Evolutionary conservation across 140 eudicot species (phyloP).

Genomic region (Bidens hawaiensis): DNA sequence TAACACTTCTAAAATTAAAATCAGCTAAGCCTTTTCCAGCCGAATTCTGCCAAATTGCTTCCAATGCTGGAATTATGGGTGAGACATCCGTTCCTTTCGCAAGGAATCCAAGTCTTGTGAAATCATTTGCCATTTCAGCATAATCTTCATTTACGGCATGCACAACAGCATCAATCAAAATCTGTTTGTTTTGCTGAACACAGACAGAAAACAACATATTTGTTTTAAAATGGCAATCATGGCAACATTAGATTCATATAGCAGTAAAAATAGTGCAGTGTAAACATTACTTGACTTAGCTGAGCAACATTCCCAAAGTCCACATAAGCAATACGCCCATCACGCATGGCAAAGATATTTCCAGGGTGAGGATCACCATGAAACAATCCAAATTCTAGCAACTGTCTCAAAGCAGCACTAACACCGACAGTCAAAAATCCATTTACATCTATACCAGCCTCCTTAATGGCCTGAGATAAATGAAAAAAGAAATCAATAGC

Average conservation of each 20-base stretch:
- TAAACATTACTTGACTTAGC: constrained; percentile 73
- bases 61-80: constrained; percentile 92
- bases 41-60: constrained; percentile 97
- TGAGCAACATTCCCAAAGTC: constrained; percentile 99
- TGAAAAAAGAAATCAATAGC: neutral
- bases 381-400: constrained; percentile 89
- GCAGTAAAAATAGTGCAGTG: neutral
- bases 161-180: constrained; percentile 94
- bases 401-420: constrained; percentile 94
- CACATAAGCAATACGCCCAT: constrained; percentile 97
- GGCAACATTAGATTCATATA: neutral
- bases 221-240: neutral
- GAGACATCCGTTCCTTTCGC: constrained; percentile 93
- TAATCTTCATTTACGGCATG: constrained; percentile 99
- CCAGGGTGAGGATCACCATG: constrained; percentile 99
- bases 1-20: constrained; percentile 98
- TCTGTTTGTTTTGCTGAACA: constrained; percentile 91
- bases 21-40: constrained; percentile 87
- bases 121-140: constrained; percentile 95
- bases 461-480: constrained; percentile 71
- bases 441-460: constrained; percentile 71
- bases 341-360: constrained; percentile 97
- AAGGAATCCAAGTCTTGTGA: constrained; percentile 95
- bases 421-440: constrained; percentile 98
- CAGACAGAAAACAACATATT: constrained; percentile 7